Percentiles rank a stretch among this genome's conserved stretches.
Conservation (phyloP, 441 rosid species). For the Adansonia rubrostipa region DNA sequence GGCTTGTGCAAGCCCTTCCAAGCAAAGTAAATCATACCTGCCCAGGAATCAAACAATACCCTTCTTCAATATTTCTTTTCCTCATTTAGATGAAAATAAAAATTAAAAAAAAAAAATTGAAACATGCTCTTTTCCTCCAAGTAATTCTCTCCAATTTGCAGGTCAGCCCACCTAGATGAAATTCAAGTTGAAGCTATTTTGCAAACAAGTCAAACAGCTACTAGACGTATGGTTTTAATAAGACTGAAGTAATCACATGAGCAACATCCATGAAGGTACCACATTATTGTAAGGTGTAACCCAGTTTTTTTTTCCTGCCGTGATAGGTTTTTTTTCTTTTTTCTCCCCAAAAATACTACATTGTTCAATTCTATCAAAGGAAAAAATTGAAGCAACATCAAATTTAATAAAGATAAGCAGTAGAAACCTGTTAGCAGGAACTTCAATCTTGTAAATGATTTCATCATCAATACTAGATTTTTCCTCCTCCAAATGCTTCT, state of each 20-base stretch:
- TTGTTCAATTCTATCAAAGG: background rate
- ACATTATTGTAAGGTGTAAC: background rate
- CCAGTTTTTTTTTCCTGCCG: background rate
- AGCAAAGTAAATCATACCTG: conserved; percentile 96
- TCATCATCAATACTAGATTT: conserved; percentile 31
- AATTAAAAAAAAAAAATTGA: too few relatives aligned
- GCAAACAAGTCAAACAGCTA: background rate
- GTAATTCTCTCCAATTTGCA: conserved; percentile 19
- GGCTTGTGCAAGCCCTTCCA: conserved; percentile 94
- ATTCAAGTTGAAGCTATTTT: background rate
- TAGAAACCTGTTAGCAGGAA: conserved; percentile 25
- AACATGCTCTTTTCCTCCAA: background rate
- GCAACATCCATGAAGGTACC: background rate
- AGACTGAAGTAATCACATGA: background rate
- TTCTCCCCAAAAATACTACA: background rate
- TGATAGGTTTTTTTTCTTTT: background rate
- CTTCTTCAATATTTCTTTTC: conserved; percentile 1
- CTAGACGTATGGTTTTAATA: background rate
- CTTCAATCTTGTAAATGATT: conserved; percentile 19
- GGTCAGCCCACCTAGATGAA: background rate
- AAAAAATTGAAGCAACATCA: background rate
- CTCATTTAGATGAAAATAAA: background rate
- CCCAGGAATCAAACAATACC: conserved; percentile 16
- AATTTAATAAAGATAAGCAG: background rate
- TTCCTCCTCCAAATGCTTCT: conserved; percentile 73